Percentiles rank a stretch among this genome's conserved stretches.
phyloP scores from a whole-genome alignment of 257 asterid species.

The Petrea volubilis region DNA sequence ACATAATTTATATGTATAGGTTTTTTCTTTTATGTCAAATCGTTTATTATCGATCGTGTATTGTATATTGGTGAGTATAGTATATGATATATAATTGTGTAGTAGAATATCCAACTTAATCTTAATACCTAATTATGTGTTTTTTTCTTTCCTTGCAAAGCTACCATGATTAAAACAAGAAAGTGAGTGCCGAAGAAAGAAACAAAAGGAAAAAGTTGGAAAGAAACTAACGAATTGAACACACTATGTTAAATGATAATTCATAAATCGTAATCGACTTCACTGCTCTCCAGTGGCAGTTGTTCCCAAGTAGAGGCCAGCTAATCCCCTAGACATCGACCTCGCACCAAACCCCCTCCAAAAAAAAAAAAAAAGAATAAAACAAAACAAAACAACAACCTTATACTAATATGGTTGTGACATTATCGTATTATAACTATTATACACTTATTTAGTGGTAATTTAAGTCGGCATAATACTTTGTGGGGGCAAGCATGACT shows the following conservation, averaged over 20 bases:
- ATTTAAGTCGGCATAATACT: no score
- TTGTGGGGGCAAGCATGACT: no score
- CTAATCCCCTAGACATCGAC: constrained; percentile 46
- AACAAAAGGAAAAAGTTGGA: constrained; percentile 7
- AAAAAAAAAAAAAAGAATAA: not conserved
- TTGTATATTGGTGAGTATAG: no score
- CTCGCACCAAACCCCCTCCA: constrained; percentile 35
- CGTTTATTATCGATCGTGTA: no score
- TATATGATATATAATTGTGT: no score
- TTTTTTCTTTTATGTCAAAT: no score
- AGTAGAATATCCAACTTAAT: not conserved
- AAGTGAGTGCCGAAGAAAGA: not conserved
- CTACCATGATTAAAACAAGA: not conserved
- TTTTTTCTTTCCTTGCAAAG: not conserved
- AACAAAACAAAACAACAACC: not conserved
- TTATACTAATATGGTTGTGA: no score
- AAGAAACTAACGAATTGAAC: not conserved
- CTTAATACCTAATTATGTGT: not conserved
- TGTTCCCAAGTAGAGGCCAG: constrained; percentile 41
- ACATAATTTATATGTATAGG: no score
- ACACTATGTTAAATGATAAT: no score
- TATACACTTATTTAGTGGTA: no score
- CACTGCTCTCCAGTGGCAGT: not conserved
- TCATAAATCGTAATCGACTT: constrained; percentile 3
- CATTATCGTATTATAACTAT: not conserved